Conservation (phyloP, 179 eudicot species). For the Gypsophila paniculata region DNA sequence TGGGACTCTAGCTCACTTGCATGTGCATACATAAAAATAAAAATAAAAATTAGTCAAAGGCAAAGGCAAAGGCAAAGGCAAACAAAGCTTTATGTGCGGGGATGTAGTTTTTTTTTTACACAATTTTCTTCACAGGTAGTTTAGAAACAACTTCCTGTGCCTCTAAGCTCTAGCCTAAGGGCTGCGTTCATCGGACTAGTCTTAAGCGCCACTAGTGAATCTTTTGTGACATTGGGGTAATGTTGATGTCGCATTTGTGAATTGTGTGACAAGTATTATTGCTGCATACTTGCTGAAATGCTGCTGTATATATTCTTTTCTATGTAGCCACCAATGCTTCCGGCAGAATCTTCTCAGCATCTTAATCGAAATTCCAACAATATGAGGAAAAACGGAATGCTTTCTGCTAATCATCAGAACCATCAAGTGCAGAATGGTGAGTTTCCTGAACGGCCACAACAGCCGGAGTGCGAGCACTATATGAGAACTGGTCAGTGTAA, state of each 20-base stretch:
- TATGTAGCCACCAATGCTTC: constrained; percentile 22
- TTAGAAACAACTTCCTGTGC: too few species aligned
- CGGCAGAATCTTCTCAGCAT: constrained; percentile 24
- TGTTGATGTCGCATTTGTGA: not conserved
- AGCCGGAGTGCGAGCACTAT: constrained; percentile 34
- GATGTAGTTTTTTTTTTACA: too few species aligned
- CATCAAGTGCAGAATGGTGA: constrained; percentile 28
- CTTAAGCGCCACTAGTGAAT: too few species aligned
- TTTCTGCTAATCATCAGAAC: constrained; percentile 14
- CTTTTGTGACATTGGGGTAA: too few species aligned
- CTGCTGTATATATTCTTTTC: not conserved
- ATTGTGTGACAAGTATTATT: not conserved
- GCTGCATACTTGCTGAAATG: not conserved
- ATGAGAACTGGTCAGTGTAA: constrained; percentile 39
- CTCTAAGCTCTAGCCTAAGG: too few species aligned
- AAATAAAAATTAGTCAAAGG: too few species aligned
- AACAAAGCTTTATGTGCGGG: too few species aligned
- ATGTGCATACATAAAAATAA: too few species aligned
- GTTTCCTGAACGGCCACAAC: constrained; percentile 35
- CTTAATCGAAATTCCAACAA: constrained; percentile 18
- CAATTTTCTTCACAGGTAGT: too few species aligned
- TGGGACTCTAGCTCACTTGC: too few species aligned
- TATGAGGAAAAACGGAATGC: constrained; percentile 21
- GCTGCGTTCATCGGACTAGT: too few species aligned
- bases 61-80: too few species aligned